phyloP scores from a whole-genome alignment of 768 basidiomycete species.

The Russula griseocarnosa region DNA sequence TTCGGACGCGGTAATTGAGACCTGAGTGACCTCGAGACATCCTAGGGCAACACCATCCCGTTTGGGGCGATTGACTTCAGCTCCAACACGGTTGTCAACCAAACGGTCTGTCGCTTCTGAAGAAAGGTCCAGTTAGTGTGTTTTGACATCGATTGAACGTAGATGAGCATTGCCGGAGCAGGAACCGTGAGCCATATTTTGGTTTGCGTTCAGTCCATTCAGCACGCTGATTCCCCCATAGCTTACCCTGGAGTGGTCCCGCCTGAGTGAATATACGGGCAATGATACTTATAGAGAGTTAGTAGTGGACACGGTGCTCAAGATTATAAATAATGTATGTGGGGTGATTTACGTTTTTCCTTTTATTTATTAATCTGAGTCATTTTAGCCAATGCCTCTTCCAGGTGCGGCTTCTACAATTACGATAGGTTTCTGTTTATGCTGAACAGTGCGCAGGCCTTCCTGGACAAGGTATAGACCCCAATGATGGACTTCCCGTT shows the following conservation, averaged over 20 bases:
- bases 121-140: conserved; percentile 34
- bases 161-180: conserved; percentile 46
- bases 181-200: conserved; percentile 40
- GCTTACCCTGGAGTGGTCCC: conserved; percentile 55
- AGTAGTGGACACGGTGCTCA: conserved; percentile 33
- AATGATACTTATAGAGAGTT: conserved; percentile 53
- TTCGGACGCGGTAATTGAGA: neutral
- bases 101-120: conserved; percentile 33
- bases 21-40: neutral
- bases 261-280: conserved; percentile 51
- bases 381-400: conserved; percentile 38
- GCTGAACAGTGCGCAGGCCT: conserved; percentile 40
- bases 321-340: conserved; percentile 45
- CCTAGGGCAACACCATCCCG: conserved; percentile 40
- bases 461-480: conserved; percentile 56
- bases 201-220: neutral
- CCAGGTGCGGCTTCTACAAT: conserved; percentile 6
- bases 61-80: conserved; percentile 40
- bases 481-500: conserved; percentile 28
- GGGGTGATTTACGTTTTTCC: neutral
- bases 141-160: conserved; percentile 43
- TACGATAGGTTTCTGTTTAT: conserved; percentile 5
- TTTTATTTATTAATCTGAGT: conserved; percentile 4
- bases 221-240: conserved; percentile 28
- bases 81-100: conserved; percentile 33